Conservation (phyloP, 805 yeast species). For the Hanseniaspora meyeri region DNA sequence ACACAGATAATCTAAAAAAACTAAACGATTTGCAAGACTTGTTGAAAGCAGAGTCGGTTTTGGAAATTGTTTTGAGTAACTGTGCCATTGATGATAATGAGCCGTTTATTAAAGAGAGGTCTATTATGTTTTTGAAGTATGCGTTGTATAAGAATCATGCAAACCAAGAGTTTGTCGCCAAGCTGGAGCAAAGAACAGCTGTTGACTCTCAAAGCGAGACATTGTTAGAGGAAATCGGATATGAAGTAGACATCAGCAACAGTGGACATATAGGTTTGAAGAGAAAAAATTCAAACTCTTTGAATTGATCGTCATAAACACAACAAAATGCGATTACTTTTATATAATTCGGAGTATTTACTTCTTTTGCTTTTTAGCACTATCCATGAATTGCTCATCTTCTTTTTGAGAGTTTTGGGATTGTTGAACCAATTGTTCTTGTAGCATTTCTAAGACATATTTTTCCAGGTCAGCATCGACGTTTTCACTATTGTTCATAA, state of each 20-base stretch:
- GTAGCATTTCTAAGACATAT: slow-evolving; percentile 53
- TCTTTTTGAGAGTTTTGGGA: slow-evolving; percentile 18
- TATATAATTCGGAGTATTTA: not conserved
- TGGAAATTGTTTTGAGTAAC: slow-evolving; percentile 60
- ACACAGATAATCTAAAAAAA: slow-evolving; percentile 28
- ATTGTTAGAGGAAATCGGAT: slow-evolving; percentile 58
- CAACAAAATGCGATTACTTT: not conserved
- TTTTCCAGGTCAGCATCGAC: slow-evolving; percentile 68
- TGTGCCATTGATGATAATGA: slow-evolving; percentile 81
- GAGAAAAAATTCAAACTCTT: slow-evolving; percentile 15
- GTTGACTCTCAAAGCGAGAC: slow-evolving; percentile 37
- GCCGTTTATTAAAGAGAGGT: slow-evolving; percentile 75
- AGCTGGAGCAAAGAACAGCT: slow-evolving; percentile 61
- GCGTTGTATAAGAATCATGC: slow-evolving; percentile 48
- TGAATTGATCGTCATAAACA: not conserved
- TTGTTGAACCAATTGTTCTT: slow-evolving; percentile 36
- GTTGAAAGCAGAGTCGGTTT: slow-evolving; percentile 51
- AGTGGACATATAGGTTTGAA: slow-evolving; percentile 53
- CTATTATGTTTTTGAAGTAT: slow-evolving; percentile 66
- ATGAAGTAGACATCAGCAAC: slow-evolving; percentile 55
- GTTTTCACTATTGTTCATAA: slow-evolving; percentile 57
- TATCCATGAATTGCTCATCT: not conserved
- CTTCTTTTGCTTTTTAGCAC: slow-evolving; percentile 4
- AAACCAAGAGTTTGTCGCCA: slow-evolving; percentile 68
- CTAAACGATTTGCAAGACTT: slow-evolving; percentile 51